Evolutionary conservation across 352 stramenopile species (phyloP), one percentile per base, ranked within the genome.

Genomic region (Phytopythium mirpurense): DNA sequence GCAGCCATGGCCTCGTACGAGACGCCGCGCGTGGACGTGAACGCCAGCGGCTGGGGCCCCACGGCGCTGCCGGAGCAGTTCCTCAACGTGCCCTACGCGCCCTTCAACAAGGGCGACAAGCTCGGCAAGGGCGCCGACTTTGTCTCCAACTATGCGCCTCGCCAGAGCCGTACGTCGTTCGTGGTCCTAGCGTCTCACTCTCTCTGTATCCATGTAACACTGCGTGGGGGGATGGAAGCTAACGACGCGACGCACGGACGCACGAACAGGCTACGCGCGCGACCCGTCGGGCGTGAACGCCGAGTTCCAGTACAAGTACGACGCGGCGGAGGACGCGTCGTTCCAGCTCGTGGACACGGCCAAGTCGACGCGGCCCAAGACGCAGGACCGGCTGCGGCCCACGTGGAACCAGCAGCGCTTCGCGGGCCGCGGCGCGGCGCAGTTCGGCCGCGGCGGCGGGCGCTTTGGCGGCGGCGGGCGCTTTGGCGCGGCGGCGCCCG

Each of bases 61-160:
- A 96, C 84, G 43, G 60, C 65, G 24, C 80, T 96, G 21, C 88
- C 88, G 19, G 72, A 93, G 69, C 83, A 95, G 68, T 98, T 98
- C 78, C 68, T 89, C 23, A 83, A 95, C 59, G 73, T 99, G 27
- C 96, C 96, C 9, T 99, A 98, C 64, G 87, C 91, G 37, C 93
- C 93, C 4, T 99, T 99, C 68, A 96, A 96, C 58, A 96, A 97
- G 62, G 90, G 83, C 35, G 95, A 99, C 78, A 95, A 96, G 61
- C 72, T 98, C 11, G 93, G 94, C 24, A 93, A 96, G 42, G 90
- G 80, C 15, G 95, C 96, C 37, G 96, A 98, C 77, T 98, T 98
- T 55, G 78, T 88, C 27, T 88, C 75, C 31, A 90, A 79, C 59
- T 90, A 89, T 43, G 78, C 68, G 55, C 69, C 70, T 15, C 75